Evolutionary conservation across 768 basidiomycete species (phyloP).

Genomic region (Termitomyces titanicus): DNA sequence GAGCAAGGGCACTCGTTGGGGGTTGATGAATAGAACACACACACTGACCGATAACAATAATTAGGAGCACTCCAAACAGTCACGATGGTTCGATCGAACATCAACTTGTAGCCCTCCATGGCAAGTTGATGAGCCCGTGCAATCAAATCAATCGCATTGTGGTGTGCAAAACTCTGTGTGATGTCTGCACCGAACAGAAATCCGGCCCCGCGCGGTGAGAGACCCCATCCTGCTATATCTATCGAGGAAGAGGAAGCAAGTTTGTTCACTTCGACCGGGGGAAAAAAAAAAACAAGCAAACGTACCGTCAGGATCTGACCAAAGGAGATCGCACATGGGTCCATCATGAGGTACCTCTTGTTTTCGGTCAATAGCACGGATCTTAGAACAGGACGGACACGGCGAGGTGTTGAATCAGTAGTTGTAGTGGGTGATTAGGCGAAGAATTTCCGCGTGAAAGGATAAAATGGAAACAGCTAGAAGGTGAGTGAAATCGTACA

Average conservation of each 20-base stretch:
- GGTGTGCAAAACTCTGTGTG: constrained; percentile 84
- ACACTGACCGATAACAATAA: constrained; percentile 89
- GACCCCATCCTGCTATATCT: constrained; percentile 94
- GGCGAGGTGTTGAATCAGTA: neutral
- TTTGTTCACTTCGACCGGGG: too few species aligned
- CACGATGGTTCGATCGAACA: constrained; percentile 94
- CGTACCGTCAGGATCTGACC: constrained; percentile 97
- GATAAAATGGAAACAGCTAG: neutral
- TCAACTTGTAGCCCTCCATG: constrained; percentile 96
- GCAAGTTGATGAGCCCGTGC: constrained; percentile 97
- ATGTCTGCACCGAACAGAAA: constrained; percentile 94
- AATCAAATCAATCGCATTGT: constrained; percentile 91
- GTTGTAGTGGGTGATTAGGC: neutral
- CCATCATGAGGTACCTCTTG: constrained; percentile 99
- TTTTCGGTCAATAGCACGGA: constrained; percentile 91
- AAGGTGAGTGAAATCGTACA: constrained; percentile 1
- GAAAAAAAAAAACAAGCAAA: neutral
- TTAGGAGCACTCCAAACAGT: constrained; percentile 99
- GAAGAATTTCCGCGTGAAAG: neutral
- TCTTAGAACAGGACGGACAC: constrained; percentile 51
- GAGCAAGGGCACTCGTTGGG: too few species aligned
- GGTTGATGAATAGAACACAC: constrained; percentile 28
- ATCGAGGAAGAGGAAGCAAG: too few species aligned
- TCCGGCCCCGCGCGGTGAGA: constrained; percentile 97
- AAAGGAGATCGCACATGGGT: constrained; percentile 97